These are phyloP conservation scores for Boletus pseudo-olivaceus DNA, from an alignment of 768 basidiomycete genomes.

Conservation along the genomic window DNA sequence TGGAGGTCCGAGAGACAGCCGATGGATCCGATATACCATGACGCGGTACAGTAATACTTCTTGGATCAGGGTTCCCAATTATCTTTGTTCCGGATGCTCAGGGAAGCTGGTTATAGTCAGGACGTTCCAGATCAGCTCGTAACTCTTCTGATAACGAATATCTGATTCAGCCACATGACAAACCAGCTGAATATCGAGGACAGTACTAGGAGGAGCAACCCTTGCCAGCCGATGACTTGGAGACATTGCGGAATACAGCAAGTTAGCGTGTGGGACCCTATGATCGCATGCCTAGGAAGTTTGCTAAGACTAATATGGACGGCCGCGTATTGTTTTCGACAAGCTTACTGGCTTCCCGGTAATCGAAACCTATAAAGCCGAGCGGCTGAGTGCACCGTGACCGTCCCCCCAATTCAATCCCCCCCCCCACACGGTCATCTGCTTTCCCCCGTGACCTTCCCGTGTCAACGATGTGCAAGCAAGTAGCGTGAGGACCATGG, in stretches of 20 bases:
- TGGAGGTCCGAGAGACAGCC: conserved; percentile 10
- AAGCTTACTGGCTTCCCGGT: conserved; percentile 22
- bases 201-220: conserved; percentile 11
- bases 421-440: conserved; percentile 7
- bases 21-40: conserved; percentile 21
- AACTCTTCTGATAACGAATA: conserved; percentile 28
- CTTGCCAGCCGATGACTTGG: conserved; percentile 12
- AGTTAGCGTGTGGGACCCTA: conserved; percentile 25
- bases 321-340: conserved; percentile 29
- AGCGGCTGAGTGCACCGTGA: not conserved
- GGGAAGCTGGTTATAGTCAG: conserved; percentile 24
- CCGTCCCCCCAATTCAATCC: conserved; percentile 18
- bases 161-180: conserved; percentile 30
- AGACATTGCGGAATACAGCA: conserved; percentile 26
- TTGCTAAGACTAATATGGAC: conserved; percentile 27
- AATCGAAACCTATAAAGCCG: conserved; percentile 29
- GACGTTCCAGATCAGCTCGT: conserved; percentile 14
- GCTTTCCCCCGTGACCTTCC: not conserved
- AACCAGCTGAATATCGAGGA: conserved; percentile 17
- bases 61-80: conserved; percentile 23
- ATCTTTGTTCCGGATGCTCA: conserved; percentile 26
- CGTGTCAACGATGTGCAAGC: conserved; percentile 57
- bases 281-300: conserved; percentile 21
- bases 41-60: conserved; percentile 3
- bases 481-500: conserved; percentile 61